Base-by-base conservation (phyloP, 768 basidiomycete species). In the Leccinum imitatum region DNA sequence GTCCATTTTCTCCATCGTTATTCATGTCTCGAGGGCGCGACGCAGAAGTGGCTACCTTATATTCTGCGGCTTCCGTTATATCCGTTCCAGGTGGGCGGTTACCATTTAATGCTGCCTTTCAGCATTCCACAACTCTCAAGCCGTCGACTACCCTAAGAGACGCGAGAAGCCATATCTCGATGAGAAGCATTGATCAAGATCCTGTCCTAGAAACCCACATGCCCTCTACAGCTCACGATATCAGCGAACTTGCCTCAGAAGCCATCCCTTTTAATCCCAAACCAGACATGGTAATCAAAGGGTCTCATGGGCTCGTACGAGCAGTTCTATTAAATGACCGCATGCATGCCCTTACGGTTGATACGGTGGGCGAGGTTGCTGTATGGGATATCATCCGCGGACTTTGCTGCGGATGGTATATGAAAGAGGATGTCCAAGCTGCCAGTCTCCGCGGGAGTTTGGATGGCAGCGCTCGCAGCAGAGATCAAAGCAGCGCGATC, bases 361-460 rank as follows among this genome's bases (percentile, higher is more conserved):
- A 98, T 69, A 96, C 93, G 0, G 80, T 83, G 1, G 94, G 95
- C 6, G 87, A 91, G 65, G 88, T 98, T 11, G 91, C 89, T 0
- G 88, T 93, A 7, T 99, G 96, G 96, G 90, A 98, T 76, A 85
- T 99, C 59, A 82, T 95, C 11, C 80, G 87, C 1, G 87, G 89
- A 0, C 59, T 77, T 2, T 98, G 95, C 73, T 72, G 87, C 4
- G 96, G 96, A 1, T 74, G 80, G 52, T 95, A 86, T 73, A 65
- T 73, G 6, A 77, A 78, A 11, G 87, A 86, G 51, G 91, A 91
- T 56, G 85, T 94, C 19, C 80, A 82, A 50, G 78, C 79, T 17
- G 82, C 83, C 31, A 85, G 81, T 63, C 73, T 76, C 44, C 64
- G 73, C 4, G 85, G 82, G 17, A 84, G 85, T 67, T 71, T 75